A percentile compares a stretch with the other conserved stretches of the same genome.
Evolutionary conservation across 1,284 basidiomycete genomes (phyloP).

Genomic region (Leucoagaricus sp.): DNA sequence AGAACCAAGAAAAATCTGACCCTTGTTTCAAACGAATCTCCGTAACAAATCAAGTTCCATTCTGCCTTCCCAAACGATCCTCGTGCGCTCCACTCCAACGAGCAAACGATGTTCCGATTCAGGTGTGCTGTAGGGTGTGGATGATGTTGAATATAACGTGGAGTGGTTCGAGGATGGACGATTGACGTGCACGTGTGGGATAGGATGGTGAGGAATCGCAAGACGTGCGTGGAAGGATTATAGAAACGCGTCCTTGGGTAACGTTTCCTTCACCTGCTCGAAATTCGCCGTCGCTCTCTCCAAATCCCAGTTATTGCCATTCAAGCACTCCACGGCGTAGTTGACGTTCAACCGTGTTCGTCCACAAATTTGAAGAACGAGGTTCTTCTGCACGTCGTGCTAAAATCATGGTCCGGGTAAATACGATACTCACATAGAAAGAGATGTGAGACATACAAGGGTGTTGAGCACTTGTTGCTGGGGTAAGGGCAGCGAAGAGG

Average conservation of each 20-base stretch:
- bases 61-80: too few species aligned
- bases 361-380: slow-evolving; percentile 68
- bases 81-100: not conserved
- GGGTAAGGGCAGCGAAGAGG: slow-evolving; percentile 38
- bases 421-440: not conserved
- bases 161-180: too few species aligned
- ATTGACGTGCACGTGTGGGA: too few species aligned
- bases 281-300: slow-evolving; percentile 80
- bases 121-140: too few species aligned
- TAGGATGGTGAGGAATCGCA: not conserved
- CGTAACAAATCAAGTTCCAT: too few species aligned
- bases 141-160: too few species aligned
- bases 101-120: not conserved
- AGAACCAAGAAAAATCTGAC: too few species aligned
- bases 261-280: slow-evolving; percentile 65
- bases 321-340: slow-evolving; percentile 81
- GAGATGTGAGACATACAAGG: slow-evolving; percentile 49
- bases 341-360: slow-evolving; percentile 76
- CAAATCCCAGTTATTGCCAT: slow-evolving; percentile 80
- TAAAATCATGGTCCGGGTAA: slow-evolving; percentile 9
- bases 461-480: slow-evolving; percentile 52
- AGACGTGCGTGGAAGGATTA: slow-evolving; percentile 2
- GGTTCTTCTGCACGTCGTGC: slow-evolving; percentile 57
- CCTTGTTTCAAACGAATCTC: too few species aligned
- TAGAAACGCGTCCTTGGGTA: slow-evolving; percentile 20